These are phyloP conservation scores for Brassica napus DNA, from an alignment of 345 rosid genomes.

Conservation along the genomic window DNA sequence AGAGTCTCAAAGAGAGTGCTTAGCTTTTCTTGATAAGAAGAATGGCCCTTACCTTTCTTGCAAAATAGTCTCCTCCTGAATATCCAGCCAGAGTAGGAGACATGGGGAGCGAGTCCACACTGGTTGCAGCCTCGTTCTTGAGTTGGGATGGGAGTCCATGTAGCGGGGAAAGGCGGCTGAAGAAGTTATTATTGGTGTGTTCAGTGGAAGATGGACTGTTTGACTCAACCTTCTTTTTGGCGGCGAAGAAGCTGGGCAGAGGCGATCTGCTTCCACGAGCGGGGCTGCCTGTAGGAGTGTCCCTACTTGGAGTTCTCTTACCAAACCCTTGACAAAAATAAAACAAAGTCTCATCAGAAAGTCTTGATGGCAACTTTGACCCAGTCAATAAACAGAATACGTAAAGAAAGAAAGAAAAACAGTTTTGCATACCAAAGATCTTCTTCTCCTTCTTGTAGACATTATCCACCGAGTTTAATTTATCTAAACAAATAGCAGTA, in stretches of 20 bases:
- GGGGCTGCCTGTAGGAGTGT: constrained; percentile 29
- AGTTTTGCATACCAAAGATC: constrained; percentile 16
- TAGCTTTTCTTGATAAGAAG: neutral
- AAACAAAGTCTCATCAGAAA: constrained; percentile 2
- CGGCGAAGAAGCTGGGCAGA: constrained; percentile 20
- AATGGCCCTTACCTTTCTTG: constrained; percentile 18
- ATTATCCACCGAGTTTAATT: constrained; percentile 11
- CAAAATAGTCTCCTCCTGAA: constrained; percentile 30
- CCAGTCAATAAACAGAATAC: neutral
- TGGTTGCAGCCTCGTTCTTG: constrained; percentile 16
- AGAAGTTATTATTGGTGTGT: constrained; percentile 31
- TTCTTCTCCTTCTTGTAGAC: constrained; percentile 36
- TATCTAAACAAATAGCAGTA: constrained; percentile 22
- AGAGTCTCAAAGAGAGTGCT: neutral
- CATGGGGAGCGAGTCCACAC: constrained; percentile 20
- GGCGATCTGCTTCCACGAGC: constrained; percentile 40
- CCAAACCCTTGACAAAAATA: constrained; percentile 31
- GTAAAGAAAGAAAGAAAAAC: neutral
- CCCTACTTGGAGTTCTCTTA: constrained; percentile 36
- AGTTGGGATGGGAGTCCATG: constrained; percentile 1
- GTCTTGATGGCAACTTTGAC: constrained; percentile 18
- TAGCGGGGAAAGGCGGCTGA: constrained; percentile 34
- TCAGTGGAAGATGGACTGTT: constrained; percentile 28
- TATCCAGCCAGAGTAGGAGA: constrained; percentile 33
- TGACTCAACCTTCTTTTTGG: constrained; percentile 35